Percentiles rank a stretch among this genome's conserved stretches.
phyloP scores from a whole-genome alignment of 345 rosid genomes.

The Viola odorata region DNA sequence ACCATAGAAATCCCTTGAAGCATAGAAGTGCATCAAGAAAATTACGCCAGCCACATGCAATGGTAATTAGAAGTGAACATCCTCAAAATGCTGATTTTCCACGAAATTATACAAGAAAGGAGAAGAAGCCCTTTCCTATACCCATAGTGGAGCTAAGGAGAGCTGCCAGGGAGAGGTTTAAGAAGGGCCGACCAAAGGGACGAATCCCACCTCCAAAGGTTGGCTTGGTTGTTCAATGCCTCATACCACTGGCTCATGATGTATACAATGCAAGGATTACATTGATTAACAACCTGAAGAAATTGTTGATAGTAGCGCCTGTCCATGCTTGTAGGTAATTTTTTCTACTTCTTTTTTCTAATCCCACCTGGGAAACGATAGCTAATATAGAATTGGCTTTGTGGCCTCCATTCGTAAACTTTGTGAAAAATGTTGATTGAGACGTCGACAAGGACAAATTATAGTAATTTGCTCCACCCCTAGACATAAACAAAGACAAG shows the following conservation, averaged over 20 bases:
- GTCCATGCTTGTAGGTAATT: slow-evolving; percentile 89
- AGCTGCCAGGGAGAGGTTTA: slow-evolving; percentile 85
- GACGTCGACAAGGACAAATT: too few species aligned
- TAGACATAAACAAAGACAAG: too few species aligned
- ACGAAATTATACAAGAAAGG: slow-evolving; percentile 54
- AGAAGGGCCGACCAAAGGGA: slow-evolving; percentile 56
- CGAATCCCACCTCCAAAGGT: slow-evolving; percentile 64
- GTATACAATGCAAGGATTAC: slow-evolving; percentile 64
- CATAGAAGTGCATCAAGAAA: slow-evolving; percentile 28
- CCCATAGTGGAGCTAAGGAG: slow-evolving; percentile 84
- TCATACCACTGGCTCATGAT: slow-evolving; percentile 65
- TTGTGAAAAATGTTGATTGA: too few species aligned
- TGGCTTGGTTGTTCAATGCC: slow-evolving; percentile 65
- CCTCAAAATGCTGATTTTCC: slow-evolving; percentile 93
- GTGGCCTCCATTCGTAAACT: too few species aligned
- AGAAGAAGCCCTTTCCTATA: slow-evolving; percentile 83
- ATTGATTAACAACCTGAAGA: slow-evolving; percentile 73
- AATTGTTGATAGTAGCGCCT: slow-evolving; percentile 69
- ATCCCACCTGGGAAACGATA: too few species aligned
- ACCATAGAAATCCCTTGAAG: slow-evolving; percentile 26
- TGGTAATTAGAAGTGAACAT: slow-evolving; percentile 42
- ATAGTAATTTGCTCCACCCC: too few species aligned
- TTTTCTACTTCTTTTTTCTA: slow-evolving; percentile 6
- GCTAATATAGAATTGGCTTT: too few species aligned
- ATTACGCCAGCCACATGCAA: slow-evolving; percentile 20